A percentile compares a stretch with the other conserved stretches of the same genome.
Conservation (phyloP, 2,329 filamentous ascomycete genomes). For the Fusarium sp. region DNA sequence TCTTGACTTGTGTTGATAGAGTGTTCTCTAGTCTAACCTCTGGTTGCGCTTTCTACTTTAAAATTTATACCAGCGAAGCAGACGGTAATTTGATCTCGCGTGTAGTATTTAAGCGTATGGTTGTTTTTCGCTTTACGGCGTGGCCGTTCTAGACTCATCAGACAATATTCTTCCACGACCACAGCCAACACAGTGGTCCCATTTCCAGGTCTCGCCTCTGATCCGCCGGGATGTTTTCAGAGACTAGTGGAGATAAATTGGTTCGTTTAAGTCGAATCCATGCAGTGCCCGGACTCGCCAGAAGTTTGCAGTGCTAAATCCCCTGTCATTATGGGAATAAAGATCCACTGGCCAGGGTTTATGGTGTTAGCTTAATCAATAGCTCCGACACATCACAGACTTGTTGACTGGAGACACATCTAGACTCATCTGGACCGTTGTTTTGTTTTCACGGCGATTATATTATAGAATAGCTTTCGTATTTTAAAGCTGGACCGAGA, state of each 20-base stretch:
- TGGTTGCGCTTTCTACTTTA: not conserved
- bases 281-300: not conserved
- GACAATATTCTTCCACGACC: not conserved
- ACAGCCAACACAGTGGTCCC: not conserved
- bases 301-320: not conserved
- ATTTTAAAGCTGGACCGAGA: no score
- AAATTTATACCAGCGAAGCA: not conserved
- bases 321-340: not conserved
- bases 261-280: not conserved
- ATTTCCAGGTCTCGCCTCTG: not conserved
- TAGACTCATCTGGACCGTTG: not conserved
- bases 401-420: not conserved
- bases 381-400: not conserved
- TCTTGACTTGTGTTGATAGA: not conserved
- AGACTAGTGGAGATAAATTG: not conserved
- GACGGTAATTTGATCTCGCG: rapidly evolving
- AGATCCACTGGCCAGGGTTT: not conserved
- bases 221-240: not conserved
- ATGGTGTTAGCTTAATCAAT: not conserved
- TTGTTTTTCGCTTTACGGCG: not conserved
- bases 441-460: not conserved
- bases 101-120: not conserved
- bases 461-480: no score
- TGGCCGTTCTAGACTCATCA: not conserved
- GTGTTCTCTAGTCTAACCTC: not conserved